Evolutionary conservation across 345 rosid genomes (phyloP).

Genomic region (Populus pruinosa): DNA sequence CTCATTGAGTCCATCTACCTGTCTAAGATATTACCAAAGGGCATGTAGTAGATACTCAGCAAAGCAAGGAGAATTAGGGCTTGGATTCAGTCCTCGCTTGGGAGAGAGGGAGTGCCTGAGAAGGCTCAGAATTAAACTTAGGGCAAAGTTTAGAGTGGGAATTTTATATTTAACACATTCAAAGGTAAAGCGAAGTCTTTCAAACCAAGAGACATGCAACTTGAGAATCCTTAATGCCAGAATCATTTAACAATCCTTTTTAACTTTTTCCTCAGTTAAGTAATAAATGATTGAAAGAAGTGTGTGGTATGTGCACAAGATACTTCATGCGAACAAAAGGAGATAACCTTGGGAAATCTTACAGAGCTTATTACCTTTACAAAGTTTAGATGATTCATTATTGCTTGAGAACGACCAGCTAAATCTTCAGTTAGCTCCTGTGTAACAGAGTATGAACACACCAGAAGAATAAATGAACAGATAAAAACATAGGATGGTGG

Average conservation of each 20-base stretch:
- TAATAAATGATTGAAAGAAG: neutral
- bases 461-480: neutral
- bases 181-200: neutral
- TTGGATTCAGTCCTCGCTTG: neutral
- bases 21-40: neutral
- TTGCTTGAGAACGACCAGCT: conserved; percentile 67
- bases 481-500: neutral
- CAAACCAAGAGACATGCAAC: neutral
- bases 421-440: conserved; percentile 86
- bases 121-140: neutral
- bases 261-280: neutral
- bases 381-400: conserved; percentile 50
- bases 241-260: neutral
- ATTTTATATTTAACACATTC: neutral
- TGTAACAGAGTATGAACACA: conserved; percentile 6
- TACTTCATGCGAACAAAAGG: neutral
- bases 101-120: neutral
- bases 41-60: neutral
- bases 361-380: conserved; percentile 44
- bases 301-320: neutral
- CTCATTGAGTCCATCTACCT: neutral
- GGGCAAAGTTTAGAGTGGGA: neutral
- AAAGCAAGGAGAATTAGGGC: neutral
- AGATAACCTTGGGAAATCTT: neutral
- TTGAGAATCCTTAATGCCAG: neutral